These are phyloP conservation scores for Podospora conica DNA, from an alignment of 495 filamentous ascomycete species.

Conservation along the genomic window DNA sequence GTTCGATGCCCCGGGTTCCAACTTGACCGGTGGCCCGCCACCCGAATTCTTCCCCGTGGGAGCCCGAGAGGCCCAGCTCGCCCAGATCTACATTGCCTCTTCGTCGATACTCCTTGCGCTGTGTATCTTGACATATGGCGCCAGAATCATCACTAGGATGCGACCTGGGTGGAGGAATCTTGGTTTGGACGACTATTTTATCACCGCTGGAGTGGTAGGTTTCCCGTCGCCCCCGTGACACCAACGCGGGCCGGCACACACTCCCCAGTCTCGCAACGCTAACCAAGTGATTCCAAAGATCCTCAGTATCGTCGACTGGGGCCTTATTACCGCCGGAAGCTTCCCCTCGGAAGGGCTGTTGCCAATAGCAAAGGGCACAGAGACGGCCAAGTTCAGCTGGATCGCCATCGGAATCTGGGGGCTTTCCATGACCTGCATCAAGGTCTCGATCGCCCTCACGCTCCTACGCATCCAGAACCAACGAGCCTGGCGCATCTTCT, in stretches of 20 bases:
- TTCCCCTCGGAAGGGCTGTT: constrained; percentile 11
- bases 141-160: constrained; percentile 20
- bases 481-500: constrained; percentile 41
- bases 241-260: not conserved
- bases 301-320: constrained; percentile 21
- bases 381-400: constrained; percentile 16
- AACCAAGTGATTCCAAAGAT: not conserved
- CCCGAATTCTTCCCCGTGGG: not conserved
- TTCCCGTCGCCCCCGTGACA: not conserved
- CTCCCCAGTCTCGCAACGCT: no score
- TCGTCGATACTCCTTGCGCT: constrained; percentile 16
- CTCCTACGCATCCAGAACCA: constrained; percentile 28
- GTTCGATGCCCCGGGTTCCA: not conserved
- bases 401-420: constrained; percentile 25
- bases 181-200: constrained; percentile 24
- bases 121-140: constrained; percentile 16
- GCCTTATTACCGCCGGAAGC: constrained; percentile 14
- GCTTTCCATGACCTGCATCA: constrained; percentile 26
- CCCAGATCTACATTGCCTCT: constrained; percentile 15
- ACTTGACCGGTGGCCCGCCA: not conserved
- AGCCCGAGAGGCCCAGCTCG: constrained; percentile 13
- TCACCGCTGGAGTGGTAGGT: constrained; percentile 20
- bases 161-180: constrained; percentile 21
- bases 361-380: not conserved
- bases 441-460: constrained; percentile 24